A percentile compares a stretch with the other conserved stretches of the same genome.
phyloP scores from a whole-genome alignment of 495 filamentous ascomycete species.

The Tuber calosporum region DNA sequence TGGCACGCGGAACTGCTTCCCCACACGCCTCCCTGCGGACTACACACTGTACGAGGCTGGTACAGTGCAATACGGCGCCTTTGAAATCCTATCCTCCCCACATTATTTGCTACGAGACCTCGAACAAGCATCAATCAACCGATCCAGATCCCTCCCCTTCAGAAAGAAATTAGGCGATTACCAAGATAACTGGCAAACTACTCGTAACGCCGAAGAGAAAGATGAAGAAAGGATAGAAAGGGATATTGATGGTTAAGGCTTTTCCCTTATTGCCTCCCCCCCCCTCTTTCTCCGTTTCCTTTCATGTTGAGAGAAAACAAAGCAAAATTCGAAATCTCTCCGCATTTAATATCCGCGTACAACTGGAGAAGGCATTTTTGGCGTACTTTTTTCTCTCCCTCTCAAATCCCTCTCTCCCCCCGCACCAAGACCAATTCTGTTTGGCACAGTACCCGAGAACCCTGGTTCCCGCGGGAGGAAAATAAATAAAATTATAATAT shows the following conservation, averaged over 20 bases:
- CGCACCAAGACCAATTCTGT: not conserved
- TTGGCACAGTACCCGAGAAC: not conserved
- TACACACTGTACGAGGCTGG: too few species aligned
- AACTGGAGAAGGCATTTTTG: not conserved
- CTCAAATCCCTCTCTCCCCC: not conserved
- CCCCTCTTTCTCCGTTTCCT: not conserved
- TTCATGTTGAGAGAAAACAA: not conserved
- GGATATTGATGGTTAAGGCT: not conserved
- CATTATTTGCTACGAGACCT: not conserved
- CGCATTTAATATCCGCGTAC: not conserved
- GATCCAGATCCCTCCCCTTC: not conserved
- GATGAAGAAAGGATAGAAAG: not conserved
- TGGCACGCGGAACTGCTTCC: not conserved
- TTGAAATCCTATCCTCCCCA: not conserved
- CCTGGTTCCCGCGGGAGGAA: not conserved
- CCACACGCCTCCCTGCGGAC: not conserved
- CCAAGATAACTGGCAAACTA: not conserved
- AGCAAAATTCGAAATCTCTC: not conserved
- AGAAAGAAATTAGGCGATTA: conserved; percentile 3
- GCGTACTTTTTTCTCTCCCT: not conserved
- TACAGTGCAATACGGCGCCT: too few species aligned
- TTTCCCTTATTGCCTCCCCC: not conserved
- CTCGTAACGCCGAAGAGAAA: not conserved
- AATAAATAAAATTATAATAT: not conserved
- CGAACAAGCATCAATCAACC: not conserved